Evolutionary conservation across 1,139 yeast species (phyloP).

Genomic region (Hyphopichia wangnamkhiaoensis): DNA sequence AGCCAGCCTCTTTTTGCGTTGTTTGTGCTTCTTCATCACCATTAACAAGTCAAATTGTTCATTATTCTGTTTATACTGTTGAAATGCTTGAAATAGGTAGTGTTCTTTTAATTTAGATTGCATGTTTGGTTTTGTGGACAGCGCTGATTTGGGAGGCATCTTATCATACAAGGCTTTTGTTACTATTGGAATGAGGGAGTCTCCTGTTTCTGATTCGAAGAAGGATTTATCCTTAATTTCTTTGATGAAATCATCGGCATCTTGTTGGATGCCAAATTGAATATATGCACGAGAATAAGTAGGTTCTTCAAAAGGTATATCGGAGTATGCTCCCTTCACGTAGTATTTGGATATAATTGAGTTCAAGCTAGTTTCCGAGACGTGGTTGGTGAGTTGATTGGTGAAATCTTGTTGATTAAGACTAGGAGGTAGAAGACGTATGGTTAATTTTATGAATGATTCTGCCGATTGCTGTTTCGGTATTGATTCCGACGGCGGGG

Average conservation of each 20-base stretch:
- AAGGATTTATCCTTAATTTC: conserved; percentile 23
- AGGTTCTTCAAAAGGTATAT: conserved; percentile 26
- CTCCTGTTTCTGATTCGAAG: conserved; percentile 19
- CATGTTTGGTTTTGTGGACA: background rate
- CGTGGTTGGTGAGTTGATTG: conserved; percentile 16
- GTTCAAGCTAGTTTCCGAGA: background rate
- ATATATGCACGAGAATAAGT: conserved; percentile 31
- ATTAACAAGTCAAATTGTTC: background rate
- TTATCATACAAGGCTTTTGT: conserved; percentile 24
- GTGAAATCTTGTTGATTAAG: conserved; percentile 18
- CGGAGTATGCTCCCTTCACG: conserved; percentile 19
- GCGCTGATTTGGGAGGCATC: conserved; percentile 15
- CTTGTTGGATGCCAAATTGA: conserved; percentile 16
- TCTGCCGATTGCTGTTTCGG: background rate
- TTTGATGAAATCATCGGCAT: conserved; percentile 15
- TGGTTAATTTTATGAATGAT: conserved; percentile 14
- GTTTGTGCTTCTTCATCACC: background rate
- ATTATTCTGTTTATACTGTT: background rate
- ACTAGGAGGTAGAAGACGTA: conserved; percentile 23
- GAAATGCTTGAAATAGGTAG: background rate
- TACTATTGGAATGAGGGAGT: conserved; percentile 25
- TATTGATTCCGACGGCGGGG: background rate
- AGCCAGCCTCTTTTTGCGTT: background rate
- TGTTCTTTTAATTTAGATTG: background rate
- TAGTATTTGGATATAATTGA: conserved; percentile 12